These are phyloP conservation scores for Prunella vulgaris DNA, from an alignment of 257 asterid species.

Conservation along the genomic window DNA sequence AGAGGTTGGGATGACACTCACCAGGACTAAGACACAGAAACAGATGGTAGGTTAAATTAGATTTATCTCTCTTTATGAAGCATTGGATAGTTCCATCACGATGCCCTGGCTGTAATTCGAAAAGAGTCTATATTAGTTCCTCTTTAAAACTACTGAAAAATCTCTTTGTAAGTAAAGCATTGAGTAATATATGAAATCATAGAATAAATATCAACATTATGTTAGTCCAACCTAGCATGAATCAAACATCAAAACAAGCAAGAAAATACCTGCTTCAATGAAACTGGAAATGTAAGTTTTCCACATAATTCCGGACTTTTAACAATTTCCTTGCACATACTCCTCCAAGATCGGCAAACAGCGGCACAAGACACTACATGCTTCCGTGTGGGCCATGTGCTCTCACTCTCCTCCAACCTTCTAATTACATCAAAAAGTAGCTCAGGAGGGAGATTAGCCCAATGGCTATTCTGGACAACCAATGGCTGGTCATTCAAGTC, in stretches of 20 bases:
- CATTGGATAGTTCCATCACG: conserved; percentile 68
- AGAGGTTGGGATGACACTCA: conserved; percentile 20
- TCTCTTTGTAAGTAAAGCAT: background rate
- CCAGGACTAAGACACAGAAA: conserved; percentile 62
- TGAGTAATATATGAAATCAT: background rate
- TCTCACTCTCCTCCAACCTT: conserved; percentile 59
- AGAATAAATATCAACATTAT: no score
- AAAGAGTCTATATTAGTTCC: conserved; percentile 7
- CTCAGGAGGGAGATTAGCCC: conserved; percentile 62
- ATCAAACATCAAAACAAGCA: background rate
- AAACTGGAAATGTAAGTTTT: conserved; percentile 53
- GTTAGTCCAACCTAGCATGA: background rate
- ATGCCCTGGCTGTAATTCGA: conserved; percentile 44
- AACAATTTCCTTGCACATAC: conserved; percentile 53
- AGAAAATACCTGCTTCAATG: conserved; percentile 47
- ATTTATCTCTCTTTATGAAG: conserved; percentile 64
- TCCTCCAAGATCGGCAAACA: conserved; percentile 58
- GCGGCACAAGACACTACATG: conserved; percentile 54
- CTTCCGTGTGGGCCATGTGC: conserved; percentile 53
- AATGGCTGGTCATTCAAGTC: conserved; percentile 35
- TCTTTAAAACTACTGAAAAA: background rate
- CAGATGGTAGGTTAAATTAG: conserved; percentile 52
- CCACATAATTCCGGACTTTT: conserved; percentile 44
- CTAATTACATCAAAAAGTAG: conserved; percentile 48
- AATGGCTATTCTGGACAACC: conserved; percentile 38